A percentile compares a stretch with the other conserved stretches of the same genome.
Conservation (phyloP, 805 yeast genomes). For the Blastobotrys robertii region DNA sequence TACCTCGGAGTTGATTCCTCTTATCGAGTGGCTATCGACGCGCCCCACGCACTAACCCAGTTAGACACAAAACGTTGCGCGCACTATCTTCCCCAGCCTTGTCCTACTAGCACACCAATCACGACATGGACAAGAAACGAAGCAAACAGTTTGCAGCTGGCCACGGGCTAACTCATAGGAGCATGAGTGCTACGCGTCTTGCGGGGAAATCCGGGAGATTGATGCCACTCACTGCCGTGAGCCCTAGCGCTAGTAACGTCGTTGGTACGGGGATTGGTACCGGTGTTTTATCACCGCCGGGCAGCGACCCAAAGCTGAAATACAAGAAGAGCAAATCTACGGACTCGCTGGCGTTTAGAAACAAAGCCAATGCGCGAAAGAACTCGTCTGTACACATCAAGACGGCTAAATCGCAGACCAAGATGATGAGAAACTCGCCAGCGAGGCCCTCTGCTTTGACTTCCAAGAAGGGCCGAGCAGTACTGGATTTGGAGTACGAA, state of each 20-base stretch:
- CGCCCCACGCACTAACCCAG: no score
- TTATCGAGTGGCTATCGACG: no score
- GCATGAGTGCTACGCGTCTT: slow-evolving; percentile 9
- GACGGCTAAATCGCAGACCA: neutral
- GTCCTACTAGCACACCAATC: no score
- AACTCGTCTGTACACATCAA: neutral
- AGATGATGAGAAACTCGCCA: no score
- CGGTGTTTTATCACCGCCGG: no score
- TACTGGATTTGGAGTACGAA: slow-evolving; percentile 11
- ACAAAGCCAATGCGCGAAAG: slow-evolving; percentile 1
- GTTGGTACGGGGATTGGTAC: no score
- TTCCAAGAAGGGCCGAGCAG: slow-evolving; percentile 1
- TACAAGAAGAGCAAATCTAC: neutral
- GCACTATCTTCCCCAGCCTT: no score
- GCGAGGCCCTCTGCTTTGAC: no score
- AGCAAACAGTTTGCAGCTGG: slow-evolving; percentile 10
- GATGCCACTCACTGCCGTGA: neutral
- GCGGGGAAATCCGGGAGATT: no score
- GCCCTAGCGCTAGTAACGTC: neutral
- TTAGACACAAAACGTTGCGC: no score
- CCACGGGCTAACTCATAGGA: slow-evolving; percentile 6
- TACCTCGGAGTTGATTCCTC: no score
- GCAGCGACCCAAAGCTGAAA: neutral
- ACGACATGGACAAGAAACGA: neutral
- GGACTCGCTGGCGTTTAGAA: neutral